phyloP scores from a whole-genome alignment of 2,329 filamentous ascomycete species.

The Nannizziopsis barbatae region DNA sequence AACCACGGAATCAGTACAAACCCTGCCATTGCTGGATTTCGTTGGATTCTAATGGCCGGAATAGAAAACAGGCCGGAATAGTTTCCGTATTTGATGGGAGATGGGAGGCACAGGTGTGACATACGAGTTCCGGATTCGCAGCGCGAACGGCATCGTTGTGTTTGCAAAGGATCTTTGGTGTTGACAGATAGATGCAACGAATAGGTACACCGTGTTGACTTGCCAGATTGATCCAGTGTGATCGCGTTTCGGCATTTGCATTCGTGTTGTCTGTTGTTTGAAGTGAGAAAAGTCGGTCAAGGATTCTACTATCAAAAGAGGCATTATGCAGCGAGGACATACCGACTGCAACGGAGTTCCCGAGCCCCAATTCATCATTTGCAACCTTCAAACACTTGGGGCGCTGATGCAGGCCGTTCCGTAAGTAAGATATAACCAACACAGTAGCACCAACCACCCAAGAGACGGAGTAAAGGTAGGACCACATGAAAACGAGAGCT shows the following conservation, averaged over 20 bases:
- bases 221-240: conserved; percentile 68
- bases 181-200: conserved; percentile 76
- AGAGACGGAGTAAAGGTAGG: conserved; percentile 11
- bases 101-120: conserved; percentile 15
- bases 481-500: conserved; percentile 11
- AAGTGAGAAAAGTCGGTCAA: conserved; percentile 11
- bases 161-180: conserved; percentile 56
- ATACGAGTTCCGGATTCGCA: conserved; percentile 40
- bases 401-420: conserved; percentile 31
- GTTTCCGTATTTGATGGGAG: neutral
- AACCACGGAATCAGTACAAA: conserved; percentile 2
- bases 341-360: conserved; percentile 67
- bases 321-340: conserved; percentile 24
- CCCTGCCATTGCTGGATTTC: neutral
- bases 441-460: neutral
- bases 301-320: neutral
- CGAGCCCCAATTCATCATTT: conserved; percentile 50
- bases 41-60: neutral
- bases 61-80: neutral
- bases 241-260: conserved; percentile 62
- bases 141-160: conserved; percentile 83
- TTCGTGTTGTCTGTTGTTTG: conserved; percentile 77
- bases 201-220: conserved; percentile 60
- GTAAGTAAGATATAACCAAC: conserved; percentile 6
- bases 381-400: conserved; percentile 62